These are phyloP conservation scores for Brassica juncea DNA, from an alignment of 345 rosid species.

Conservation along the genomic window DNA sequence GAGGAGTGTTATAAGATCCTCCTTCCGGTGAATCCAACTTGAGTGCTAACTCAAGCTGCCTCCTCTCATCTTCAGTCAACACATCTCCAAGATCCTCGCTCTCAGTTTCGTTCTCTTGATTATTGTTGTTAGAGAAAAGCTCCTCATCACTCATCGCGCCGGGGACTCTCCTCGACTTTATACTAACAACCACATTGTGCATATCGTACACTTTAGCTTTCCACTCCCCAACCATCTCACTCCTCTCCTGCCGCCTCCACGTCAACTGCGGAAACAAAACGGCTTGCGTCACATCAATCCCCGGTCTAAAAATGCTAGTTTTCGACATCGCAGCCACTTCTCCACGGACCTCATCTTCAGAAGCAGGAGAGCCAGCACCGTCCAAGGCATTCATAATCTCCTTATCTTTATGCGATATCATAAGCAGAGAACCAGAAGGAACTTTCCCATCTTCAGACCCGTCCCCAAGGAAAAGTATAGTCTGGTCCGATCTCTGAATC, in stretches of 20 bases:
- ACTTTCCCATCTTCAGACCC: constrained; percentile 87
- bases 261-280: constrained; percentile 91
- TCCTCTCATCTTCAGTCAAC: constrained; percentile 89
- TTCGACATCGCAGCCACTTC: constrained; percentile 98
- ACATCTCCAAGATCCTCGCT: constrained; percentile 83
- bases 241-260: constrained; percentile 97
- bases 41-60: constrained; percentile 88
- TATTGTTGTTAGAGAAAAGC: constrained; percentile 36
- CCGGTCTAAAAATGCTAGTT: constrained; percentile 95
- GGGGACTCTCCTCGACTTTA: constrained; percentile 93
- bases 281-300: constrained; percentile 97
- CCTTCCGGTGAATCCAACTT: constrained; percentile 65
- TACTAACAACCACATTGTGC: constrained; percentile 98
- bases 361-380: constrained; percentile 84
- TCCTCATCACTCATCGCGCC: constrained; percentile 99
- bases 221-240: constrained; percentile 89
- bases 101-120: constrained; percentile 78
- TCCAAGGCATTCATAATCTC: constrained; percentile 98
- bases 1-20: constrained; percentile 42
- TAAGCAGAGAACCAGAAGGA: constrained; percentile 83
- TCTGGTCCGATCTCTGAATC: constrained; percentile 93
- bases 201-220: constrained; percentile 94
- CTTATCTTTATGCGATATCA: constrained; percentile 93
- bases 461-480: constrained; percentile 91
- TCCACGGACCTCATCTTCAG: constrained; percentile 86